phyloP scores from a whole-genome alignment of 305 asterid genomes.

The Solanum chacoense region DNA sequence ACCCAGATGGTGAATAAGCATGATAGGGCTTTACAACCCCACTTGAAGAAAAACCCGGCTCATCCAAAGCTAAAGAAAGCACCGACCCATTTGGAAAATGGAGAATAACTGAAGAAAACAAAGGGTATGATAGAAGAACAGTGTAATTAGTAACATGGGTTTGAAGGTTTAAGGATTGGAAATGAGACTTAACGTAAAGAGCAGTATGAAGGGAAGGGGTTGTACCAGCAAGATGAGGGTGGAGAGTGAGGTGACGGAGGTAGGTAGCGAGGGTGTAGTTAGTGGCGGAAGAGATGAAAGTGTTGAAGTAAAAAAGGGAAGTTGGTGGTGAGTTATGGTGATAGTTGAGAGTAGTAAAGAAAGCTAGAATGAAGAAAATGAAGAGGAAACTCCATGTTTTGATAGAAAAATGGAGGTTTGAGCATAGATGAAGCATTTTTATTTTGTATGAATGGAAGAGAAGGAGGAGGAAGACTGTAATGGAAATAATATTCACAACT shows the following conservation, averaged over 20 bases:
- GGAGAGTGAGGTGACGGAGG: slow-evolving; percentile 84
- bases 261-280: slow-evolving; percentile 66
- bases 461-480: not conserved
- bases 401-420: not conserved
- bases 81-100: slow-evolving; percentile 39
- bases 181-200: slow-evolving; percentile 52
- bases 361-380: slow-evolving; percentile 29
- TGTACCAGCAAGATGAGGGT: slow-evolving; percentile 92
- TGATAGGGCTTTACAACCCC: slow-evolving; percentile 71
- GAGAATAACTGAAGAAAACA: slow-evolving; percentile 42
- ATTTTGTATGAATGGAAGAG: not conserved
- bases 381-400: slow-evolving; percentile 35
- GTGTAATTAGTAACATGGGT: slow-evolving; percentile 50
- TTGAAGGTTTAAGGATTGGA: slow-evolving; percentile 39
- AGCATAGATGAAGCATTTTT: slow-evolving; percentile 7
- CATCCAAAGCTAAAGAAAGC: slow-evolving; percentile 27
- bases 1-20: slow-evolving; percentile 86
- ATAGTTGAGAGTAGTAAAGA: slow-evolving; percentile 31
- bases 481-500: not conserved
- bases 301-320: slow-evolving; percentile 13
- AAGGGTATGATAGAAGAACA: slow-evolving; percentile 67
- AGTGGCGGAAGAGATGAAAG: slow-evolving; percentile 56
- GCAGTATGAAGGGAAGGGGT: slow-evolving; percentile 46
- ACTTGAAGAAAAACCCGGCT: slow-evolving; percentile 26
- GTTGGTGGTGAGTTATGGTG: slow-evolving; percentile 1